Base-by-base conservation (phyloP, 768 basidiomycete genomes). In the Rhodocollybia butyracea region DNA sequence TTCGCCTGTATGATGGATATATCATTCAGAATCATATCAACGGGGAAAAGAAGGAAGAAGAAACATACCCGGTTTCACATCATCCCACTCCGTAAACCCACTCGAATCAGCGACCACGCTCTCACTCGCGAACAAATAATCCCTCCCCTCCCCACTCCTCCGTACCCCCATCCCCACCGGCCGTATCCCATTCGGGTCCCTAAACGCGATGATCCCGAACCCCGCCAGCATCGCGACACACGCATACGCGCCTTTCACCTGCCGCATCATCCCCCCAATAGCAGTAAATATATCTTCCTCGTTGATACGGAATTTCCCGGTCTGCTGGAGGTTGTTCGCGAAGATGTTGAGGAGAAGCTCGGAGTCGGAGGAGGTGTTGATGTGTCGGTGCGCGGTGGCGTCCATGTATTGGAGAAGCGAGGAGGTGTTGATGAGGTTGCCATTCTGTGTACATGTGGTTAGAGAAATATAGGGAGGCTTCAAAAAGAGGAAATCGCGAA, bases 171-270 rank as follows among this genome's bases (percentile, higher is more conserved):
- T 81, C 1, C 97, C 97, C 29, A 95, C 75, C 1, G 97, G 97
- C 31, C 97, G 80, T 61, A 99, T 98, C 45, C 97, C 97, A 65
- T 98, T 97, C 8, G 95, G 97, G 71, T 99, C 97, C 59, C 97
- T 81, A 76, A 99, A 99, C 0, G 90, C 97, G 66, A 99, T 95
- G 57, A 98, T 88, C 1, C 97, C 97, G 69, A 98, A 98, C 36
- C 97, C 97, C 27, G 97, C 96, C 38, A 99, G 82, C 97, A 99
- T 98, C n/a, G 91, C 93, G 11, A 94, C 89, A 66, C 95, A 98
- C 1, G 95, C 96, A 70, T 98, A 99, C 2, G 94, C 96, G 46
- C 97, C 97, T 63, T 81, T 88, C 68, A 87, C 88, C 59, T 93
- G 87, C 55, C 80, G 73, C 88, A 94, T 98, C 69, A 98, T 81